phyloP scores from a whole-genome alignment of 805 yeast genomes.

The Saccharomycopsis synnaedendra region DNA sequence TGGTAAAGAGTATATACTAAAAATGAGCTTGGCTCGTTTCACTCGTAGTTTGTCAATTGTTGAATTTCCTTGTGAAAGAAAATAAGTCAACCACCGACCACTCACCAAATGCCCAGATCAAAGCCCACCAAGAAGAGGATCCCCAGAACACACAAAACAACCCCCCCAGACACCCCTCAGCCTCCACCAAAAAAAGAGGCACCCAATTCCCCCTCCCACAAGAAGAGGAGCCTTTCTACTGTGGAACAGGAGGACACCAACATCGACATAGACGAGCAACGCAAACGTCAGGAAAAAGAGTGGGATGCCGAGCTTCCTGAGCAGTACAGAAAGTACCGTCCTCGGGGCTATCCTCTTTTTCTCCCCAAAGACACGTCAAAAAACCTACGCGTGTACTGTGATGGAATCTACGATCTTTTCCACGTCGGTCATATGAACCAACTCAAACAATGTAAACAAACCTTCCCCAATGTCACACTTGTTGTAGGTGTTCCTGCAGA shows the following conservation, averaged over 20 bases:
- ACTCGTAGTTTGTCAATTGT: too few relatives aligned
- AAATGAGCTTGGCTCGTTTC: too few relatives aligned
- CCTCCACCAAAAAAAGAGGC: too few relatives aligned
- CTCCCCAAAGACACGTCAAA: slow-evolving; percentile 66
- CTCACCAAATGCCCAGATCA: background rate
- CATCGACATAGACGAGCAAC: background rate
- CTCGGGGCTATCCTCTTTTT: slow-evolving; percentile 66
- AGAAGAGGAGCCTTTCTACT: slow-evolving; percentile 6
- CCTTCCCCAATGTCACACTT: slow-evolving; percentile 72
- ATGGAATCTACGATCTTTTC: slow-evolving; percentile 94
- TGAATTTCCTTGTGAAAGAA: too few relatives aligned
- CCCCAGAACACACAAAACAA: background rate
- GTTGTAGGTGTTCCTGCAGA: slow-evolving; percentile 92
- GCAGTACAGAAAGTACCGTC: slow-evolving; percentile 66
- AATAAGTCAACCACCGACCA: too few relatives aligned
- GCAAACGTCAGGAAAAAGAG: slow-evolving; percentile 32
- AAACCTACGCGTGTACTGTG: slow-evolving; percentile 91
- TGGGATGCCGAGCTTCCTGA: slow-evolving; percentile 58
- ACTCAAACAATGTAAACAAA: slow-evolving; percentile 90
- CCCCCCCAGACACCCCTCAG: background rate
- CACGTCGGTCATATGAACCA: slow-evolving; percentile 98
- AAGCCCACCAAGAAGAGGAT: background rate
- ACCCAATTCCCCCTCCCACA: background rate
- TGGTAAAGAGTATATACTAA: too few relatives aligned
- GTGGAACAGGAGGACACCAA: background rate